These are phyloP conservation scores for Lasiodiplodia theobromae DNA, from an alignment of 2,329 filamentous ascomycete species.

Conservation along the genomic window DNA sequence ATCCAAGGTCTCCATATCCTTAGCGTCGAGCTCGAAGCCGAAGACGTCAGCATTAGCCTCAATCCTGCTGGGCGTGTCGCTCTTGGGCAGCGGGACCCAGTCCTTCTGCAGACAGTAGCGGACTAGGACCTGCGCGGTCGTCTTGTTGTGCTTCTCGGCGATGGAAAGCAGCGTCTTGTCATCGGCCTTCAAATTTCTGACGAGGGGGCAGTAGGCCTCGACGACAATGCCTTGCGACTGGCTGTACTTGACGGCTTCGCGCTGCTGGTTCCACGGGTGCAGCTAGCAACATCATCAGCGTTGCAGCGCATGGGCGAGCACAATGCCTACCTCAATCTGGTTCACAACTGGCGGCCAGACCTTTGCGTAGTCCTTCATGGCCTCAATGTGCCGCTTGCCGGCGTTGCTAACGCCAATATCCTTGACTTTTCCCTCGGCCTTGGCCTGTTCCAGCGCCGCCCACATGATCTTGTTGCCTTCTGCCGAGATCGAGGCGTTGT, in stretches of 20 bases:
- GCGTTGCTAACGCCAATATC: slow-evolving; percentile 78
- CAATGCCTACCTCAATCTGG: slow-evolving; percentile 68
- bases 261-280: slow-evolving; percentile 75
- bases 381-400: slow-evolving; percentile 71
- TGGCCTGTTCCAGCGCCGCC: slow-evolving; percentile 69
- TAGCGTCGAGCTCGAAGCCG: slow-evolving; percentile 43
- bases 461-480: slow-evolving; percentile 68
- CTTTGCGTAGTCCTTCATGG: slow-evolving; percentile 70
- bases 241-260: slow-evolving; percentile 64
- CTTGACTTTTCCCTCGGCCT: slow-evolving; percentile 65
- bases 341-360: slow-evolving; percentile 75
- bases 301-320: too few species aligned
- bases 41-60: slow-evolving; percentile 46
- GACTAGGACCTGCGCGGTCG: slow-evolving; percentile 77
- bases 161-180: slow-evolving; percentile 71
- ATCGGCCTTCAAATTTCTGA: slow-evolving; percentile 74
- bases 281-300: slow-evolving; percentile 54
- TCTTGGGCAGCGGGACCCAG: slow-evolving; percentile 49
- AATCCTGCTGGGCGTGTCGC: slow-evolving; percentile 46
- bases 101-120: slow-evolving; percentile 83
- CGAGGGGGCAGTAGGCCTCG: slow-evolving; percentile 71
- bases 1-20: slow-evolving; percentile 46
- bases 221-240: slow-evolving; percentile 65
- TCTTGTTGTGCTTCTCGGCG: slow-evolving; percentile 75
- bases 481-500: slow-evolving; percentile 65